These are phyloP conservation scores for Tieghemostelium lacteum DNA, from an alignment of 78 protist species.

Conservation along the genomic window DNA sequence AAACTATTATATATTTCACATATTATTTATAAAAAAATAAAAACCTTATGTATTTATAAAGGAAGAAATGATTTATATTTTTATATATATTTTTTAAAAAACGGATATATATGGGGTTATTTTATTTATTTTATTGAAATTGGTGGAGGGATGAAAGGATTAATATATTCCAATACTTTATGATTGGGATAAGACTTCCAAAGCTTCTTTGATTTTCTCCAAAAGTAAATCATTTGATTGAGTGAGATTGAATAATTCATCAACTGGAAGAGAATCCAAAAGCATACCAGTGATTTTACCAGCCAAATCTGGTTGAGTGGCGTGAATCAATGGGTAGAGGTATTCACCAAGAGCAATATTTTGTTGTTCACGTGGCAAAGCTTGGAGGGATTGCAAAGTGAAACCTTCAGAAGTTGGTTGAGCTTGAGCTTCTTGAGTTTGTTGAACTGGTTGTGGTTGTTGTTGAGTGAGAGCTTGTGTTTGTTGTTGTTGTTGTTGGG, in stretches of 20 bases:
- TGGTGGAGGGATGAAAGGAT: no score
- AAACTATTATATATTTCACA: no score
- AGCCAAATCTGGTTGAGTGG: slow-evolving; percentile 76
- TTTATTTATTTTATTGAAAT: no score
- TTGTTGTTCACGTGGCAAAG: slow-evolving; percentile 75
- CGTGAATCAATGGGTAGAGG: slow-evolving; percentile 81
- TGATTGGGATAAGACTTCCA: slow-evolving; percentile 76
- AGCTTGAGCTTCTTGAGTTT: slow-evolving; percentile 20
- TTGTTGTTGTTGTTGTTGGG: slow-evolving; percentile 8
- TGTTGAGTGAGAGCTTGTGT: neutral
- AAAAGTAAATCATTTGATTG: slow-evolving; percentile 57
- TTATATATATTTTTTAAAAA: no score
- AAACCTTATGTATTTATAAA: no score
- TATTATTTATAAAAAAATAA: no score
- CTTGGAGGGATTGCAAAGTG: slow-evolving; percentile 21
- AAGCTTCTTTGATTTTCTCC: slow-evolving; percentile 84
- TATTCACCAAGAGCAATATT: slow-evolving; percentile 76
- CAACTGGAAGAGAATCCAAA: slow-evolving; percentile 78
- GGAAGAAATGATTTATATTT: no score
- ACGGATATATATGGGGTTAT: no score
- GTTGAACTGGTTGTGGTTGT: neutral
- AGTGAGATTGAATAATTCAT: slow-evolving; percentile 69
- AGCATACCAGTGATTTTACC: slow-evolving; percentile 91
- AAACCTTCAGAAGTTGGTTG: slow-evolving; percentile 37
- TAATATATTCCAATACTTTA: no score